These are phyloP conservation scores for Zancudomyces culisetae DNA, from an alignment of 371 early-diverging fungal species.

Conservation along the genomic window DNA sequence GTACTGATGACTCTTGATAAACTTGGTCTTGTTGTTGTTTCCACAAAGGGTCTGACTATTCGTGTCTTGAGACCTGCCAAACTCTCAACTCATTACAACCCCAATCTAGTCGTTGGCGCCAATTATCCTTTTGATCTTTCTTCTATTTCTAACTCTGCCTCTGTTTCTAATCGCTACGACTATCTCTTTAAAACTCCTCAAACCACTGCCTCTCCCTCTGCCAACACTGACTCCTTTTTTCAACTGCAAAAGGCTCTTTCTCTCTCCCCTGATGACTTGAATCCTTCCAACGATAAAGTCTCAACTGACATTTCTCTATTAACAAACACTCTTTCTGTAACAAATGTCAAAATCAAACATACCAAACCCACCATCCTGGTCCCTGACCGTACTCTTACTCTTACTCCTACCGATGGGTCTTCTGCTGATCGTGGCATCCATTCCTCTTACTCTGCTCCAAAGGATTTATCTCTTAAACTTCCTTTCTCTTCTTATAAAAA, in stretches of 20 bases:
- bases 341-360: neutral
- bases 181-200: neutral
- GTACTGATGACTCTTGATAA: slow-evolving; percentile 38
- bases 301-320: neutral
- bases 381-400: neutral
- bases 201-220: too few species aligned
- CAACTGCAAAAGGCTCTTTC: neutral
- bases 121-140: neutral
- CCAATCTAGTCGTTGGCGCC: neutral
- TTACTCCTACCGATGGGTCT: slow-evolving; percentile 1
- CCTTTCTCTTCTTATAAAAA: too few species aligned
- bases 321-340: neutral
- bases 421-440: slow-evolving; percentile 1
- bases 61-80: slow-evolving; percentile 43
- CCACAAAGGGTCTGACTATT: slow-evolving; percentile 50
- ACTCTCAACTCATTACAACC: neutral
- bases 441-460: too few species aligned
- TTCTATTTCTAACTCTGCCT: neutral
- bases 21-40: slow-evolving; percentile 50
- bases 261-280: neutral
- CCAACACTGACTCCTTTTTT: neutral
- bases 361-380: neutral
- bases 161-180: neutral
- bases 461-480: too few species aligned
- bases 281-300: neutral